Conservation (phyloP, 2,329 filamentous ascomycete species). For the Verticillium dahliae region DNA sequence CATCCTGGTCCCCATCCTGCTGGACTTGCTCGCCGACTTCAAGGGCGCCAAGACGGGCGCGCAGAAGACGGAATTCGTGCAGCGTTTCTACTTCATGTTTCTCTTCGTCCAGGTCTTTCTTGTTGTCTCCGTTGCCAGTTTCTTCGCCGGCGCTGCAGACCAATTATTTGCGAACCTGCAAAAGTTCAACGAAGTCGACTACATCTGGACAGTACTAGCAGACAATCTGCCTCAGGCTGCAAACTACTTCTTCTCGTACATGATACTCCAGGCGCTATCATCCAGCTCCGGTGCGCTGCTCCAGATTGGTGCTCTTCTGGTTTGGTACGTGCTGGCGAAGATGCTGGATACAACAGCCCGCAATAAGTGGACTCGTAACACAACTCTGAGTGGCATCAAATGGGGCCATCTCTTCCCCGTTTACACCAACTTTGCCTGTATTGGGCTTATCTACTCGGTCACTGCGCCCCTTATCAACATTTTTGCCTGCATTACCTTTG, state of each 20-base stretch:
- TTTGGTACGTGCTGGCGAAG: constrained; percentile 76
- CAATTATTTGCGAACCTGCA: constrained; percentile 48
- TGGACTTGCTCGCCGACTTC: constrained; percentile 64
- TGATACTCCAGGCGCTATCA: constrained; percentile 88
- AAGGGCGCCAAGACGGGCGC: constrained; percentile 81
- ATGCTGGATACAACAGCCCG: constrained; percentile 75
- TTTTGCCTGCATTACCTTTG: constrained; percentile 90
- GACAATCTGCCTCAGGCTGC: constrained; percentile 75
- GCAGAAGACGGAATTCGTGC: constrained; percentile 73
- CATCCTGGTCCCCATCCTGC: constrained; percentile 71
- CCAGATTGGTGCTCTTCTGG: constrained; percentile 70
- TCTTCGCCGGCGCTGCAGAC: constrained; percentile 57
- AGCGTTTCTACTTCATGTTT: constrained; percentile 89
- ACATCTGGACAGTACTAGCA: constrained; percentile 66
- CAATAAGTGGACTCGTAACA: constrained; percentile 82
- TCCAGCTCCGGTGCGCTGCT: constrained; percentile 84
- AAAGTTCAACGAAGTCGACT: constrained; percentile 39
- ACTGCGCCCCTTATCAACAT: constrained; percentile 85
- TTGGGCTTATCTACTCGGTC: constrained; percentile 81
- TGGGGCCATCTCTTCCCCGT: constrained; percentile 96
- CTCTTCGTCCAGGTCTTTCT: constrained; percentile 93
- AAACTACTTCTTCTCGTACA: constrained; percentile 98
- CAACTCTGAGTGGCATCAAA: constrained; percentile 65
- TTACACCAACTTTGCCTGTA: constrained; percentile 94
- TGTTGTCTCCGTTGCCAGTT: constrained; percentile 79